A percentile compares a stretch with the other conserved stretches of the same genome.
Evolutionary conservation across 1,139 yeast species (phyloP).

Genomic region (Sugiyamaella paludigena): DNA sequence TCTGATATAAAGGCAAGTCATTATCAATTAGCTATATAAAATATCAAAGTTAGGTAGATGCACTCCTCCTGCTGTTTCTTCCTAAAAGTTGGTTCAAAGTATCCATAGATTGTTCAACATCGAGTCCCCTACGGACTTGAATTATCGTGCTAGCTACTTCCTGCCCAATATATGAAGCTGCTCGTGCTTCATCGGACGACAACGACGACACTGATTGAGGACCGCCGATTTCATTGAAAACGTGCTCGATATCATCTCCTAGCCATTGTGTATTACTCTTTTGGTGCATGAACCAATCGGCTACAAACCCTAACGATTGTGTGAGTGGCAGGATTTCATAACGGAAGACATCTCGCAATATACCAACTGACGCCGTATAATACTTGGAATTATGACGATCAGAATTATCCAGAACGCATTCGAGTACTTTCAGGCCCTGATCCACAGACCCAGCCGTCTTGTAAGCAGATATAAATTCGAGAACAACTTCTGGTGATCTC

Average conservation of each 20-base stretch:
- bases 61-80: not conserved
- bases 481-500: conserved; percentile 26
- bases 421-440: conserved; percentile 25
- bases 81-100: conserved; percentile 18
- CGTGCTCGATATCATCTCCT: conserved; percentile 23
- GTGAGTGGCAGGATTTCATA: conserved; percentile 29
- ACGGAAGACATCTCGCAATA: conserved; percentile 25
- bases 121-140: conserved; percentile 25
- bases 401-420: conserved; percentile 23
- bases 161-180: conserved; percentile 23
- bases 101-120: conserved; percentile 22
- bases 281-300: conserved; percentile 27
- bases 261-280: conserved; percentile 22
- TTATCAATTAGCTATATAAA: conserved; percentile 11
- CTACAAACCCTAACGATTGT: conserved; percentile 21
- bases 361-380: conserved; percentile 23
- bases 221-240: conserved; percentile 25
- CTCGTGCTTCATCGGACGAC: conserved; percentile 17
- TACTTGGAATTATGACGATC: conserved; percentile 10
- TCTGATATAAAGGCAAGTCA: not conserved
- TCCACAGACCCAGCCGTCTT: conserved; percentile 22
- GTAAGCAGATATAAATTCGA: conserved; percentile 31
- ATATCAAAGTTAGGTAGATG: conserved; percentile 6
- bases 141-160: conserved; percentile 24
- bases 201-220: conserved; percentile 18